These are phyloP conservation scores for Fusarium domesticum DNA, from an alignment of 2,329 filamentous ascomycete genomes.

Conservation along the genomic window DNA sequence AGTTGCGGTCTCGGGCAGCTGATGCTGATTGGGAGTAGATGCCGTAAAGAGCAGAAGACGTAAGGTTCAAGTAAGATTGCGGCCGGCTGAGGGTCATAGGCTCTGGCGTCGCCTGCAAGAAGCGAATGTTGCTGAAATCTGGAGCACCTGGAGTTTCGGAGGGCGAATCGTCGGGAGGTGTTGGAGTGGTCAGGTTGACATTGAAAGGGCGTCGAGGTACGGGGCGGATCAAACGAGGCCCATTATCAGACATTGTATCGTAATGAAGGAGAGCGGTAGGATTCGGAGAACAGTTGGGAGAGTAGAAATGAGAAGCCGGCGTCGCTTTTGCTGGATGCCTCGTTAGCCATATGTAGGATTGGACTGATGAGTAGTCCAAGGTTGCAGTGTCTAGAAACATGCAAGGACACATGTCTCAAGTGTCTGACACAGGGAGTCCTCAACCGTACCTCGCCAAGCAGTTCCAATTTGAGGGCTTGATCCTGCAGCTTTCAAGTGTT, in stretches of 20 bases:
- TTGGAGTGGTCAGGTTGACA: conserved; percentile 48
- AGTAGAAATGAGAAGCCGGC: neutral
- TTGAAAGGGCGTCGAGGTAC: conserved; percentile 71
- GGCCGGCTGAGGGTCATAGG: conserved; percentile 57
- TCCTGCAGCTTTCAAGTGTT: neutral
- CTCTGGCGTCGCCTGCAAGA: conserved; percentile 40
- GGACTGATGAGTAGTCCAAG: neutral
- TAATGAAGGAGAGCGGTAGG: neutral
- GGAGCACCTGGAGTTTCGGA: conserved; percentile 17
- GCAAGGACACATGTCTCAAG: neutral
- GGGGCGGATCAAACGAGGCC: conserved; percentile 62
- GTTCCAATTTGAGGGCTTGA: neutral
- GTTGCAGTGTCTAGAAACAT: neutral
- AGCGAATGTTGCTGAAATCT: conserved; percentile 35
- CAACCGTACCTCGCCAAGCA: neutral
- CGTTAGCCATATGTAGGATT: neutral
- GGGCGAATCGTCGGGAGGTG: conserved; percentile 39
- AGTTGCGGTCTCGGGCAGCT: conserved; percentile 47
- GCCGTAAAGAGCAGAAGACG: conserved; percentile 82
- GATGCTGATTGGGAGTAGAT: conserved; percentile 76
- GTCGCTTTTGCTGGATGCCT: neutral
- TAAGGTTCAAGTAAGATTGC: conserved; percentile 80
- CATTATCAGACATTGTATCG: conserved; percentile 39
- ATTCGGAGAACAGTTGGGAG: conserved; percentile 1
- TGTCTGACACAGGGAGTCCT: neutral